Base-by-base conservation (phyloP, 257 asterid genomes). In the Verbascum thapsus region DNA sequence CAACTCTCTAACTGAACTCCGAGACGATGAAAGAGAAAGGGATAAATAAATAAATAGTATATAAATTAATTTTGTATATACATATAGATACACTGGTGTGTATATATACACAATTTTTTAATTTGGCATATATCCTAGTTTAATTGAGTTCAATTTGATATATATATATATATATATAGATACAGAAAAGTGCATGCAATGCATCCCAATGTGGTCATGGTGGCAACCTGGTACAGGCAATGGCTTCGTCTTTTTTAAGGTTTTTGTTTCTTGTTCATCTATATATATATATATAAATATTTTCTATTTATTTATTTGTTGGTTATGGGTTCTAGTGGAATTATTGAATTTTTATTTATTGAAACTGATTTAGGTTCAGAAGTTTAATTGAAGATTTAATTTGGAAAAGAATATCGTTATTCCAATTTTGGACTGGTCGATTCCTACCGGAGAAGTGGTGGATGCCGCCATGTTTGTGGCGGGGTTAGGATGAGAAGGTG, bases 1-100 rank as follows among this genome's bases (percentile, higher is more conserved):
- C 72, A 68, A 58, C 32, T 26, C 32, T 5, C 32, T 26, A 26
- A 26, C 32, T 26, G 32, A 5, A 1, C 32, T 26, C 32, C 32
- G 32, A 26, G 63, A 20, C 70, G 82, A 78, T 71, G 97, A 74
- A 85, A 87, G 91, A 84, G 83, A 80, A 18, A 74, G 65, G n/a
- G n/a, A n/a, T n/a, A n/a, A n/a, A n/a, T n/a, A n/a, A n/a, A 56
- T 10, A 61, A 52, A 72, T 10, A 61, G 59, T 26, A 5, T 5
- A n/a, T n/a, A n/a, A n/a, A n/a, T n/a, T n/a, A 62, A 12, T 47
- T 69, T 69, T 69, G 72, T 63, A 49, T 68, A 39, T 59, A 53
- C 18, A 13, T 8, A 44, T 75, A 58, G n/a, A 16, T 74, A 26
- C 32, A 26, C 3, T 26, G 32, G 32, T 26, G 32, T 26, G 32